Conservation (phyloP, 495 filamentous ascomycete genomes). For the Stereocaulon alpinum region DNA sequence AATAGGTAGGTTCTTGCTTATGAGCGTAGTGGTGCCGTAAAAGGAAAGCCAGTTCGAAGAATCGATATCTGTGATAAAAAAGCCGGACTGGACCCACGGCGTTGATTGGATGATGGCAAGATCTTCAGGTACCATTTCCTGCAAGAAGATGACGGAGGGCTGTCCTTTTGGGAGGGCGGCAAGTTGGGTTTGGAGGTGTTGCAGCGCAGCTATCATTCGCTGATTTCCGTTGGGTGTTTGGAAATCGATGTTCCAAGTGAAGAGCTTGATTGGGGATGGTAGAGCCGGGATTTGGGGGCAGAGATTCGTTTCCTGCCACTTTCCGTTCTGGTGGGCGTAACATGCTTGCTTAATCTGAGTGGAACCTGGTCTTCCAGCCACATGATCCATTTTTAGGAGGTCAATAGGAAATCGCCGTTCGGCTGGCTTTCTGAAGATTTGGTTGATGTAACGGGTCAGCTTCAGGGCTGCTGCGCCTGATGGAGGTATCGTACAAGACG, state of each 20-base stretch:
- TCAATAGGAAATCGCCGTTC: neutral
- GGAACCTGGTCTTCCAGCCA: neutral
- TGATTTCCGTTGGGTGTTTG: slow-evolving; percentile 27
- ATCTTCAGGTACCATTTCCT: slow-evolving; percentile 38
- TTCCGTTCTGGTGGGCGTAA: neutral
- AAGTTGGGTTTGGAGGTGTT: slow-evolving; percentile 29
- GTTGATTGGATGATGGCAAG: slow-evolving; percentile 30
- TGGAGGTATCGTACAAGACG: no score
- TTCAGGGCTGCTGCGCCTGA: no score
- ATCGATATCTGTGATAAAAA: slow-evolving; percentile 38
- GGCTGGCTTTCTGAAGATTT: neutral
- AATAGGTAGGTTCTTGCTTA: slow-evolving; percentile 35
- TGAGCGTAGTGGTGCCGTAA: slow-evolving; percentile 44
- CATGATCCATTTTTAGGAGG: no score
- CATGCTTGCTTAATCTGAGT: neutral
- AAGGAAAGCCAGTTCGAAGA: slow-evolving; percentile 22
- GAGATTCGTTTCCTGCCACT: neutral
- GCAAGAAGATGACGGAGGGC: slow-evolving; percentile 35
- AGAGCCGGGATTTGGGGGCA: neutral
- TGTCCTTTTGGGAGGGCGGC: neutral
- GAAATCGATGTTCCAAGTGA: slow-evolving; percentile 46
- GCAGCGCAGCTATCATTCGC: slow-evolving; percentile 36
- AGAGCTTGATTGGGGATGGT: neutral
- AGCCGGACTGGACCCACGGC: slow-evolving; percentile 35
- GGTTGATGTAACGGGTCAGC: no score